Conservation (phyloP, 805 yeast species). For the Metschnikowia cerradonensis region DNA sequence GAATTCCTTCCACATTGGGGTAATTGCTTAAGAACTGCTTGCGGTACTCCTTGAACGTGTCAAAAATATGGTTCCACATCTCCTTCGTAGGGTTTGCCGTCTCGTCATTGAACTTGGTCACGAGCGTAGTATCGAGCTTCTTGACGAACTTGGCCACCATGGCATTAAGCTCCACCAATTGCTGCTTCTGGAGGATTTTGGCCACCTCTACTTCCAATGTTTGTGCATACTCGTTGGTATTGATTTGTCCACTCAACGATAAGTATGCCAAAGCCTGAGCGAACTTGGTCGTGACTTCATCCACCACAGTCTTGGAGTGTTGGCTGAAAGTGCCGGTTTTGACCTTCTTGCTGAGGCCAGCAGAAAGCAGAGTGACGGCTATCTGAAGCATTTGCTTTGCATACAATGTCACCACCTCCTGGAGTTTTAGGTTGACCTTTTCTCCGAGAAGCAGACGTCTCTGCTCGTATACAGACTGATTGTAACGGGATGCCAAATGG, state of each 20-base stretch:
- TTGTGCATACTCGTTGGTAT: constrained; percentile 20
- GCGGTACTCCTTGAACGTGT: constrained; percentile 51
- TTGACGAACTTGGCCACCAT: constrained; percentile 40
- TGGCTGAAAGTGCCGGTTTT: constrained; percentile 11
- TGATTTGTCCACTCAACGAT: constrained; percentile 26
- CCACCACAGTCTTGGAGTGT: constrained; percentile 8
- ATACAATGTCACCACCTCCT: constrained; percentile 36
- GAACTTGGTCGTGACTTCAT: constrained; percentile 14
- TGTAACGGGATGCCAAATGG: constrained; percentile 71
- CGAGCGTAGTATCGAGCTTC: constrained; percentile 43
- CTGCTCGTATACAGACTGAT: constrained; percentile 58
- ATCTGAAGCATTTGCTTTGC: constrained; percentile 17
- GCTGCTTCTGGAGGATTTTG: constrained; percentile 34
- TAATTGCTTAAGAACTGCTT: constrained; percentile 11
- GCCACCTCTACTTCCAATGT: constrained; percentile 13
- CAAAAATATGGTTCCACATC: constrained; percentile 21
- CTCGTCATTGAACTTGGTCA: constrained; percentile 46
- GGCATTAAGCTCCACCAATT: constrained; percentile 29
- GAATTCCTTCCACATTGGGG: constrained; percentile 20
- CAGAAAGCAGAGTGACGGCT: constrained; percentile 8
- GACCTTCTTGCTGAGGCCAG: constrained; percentile 12
- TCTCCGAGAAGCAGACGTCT: constrained; percentile 48
- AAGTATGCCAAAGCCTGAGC: constrained; percentile 16
- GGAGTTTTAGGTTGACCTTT: constrained; percentile 43
- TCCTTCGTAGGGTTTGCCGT: constrained; percentile 46